Evolutionary conservation across 352 stramenopile species (phyloP).

Genomic region (Globisporangium middletonii): DNA sequence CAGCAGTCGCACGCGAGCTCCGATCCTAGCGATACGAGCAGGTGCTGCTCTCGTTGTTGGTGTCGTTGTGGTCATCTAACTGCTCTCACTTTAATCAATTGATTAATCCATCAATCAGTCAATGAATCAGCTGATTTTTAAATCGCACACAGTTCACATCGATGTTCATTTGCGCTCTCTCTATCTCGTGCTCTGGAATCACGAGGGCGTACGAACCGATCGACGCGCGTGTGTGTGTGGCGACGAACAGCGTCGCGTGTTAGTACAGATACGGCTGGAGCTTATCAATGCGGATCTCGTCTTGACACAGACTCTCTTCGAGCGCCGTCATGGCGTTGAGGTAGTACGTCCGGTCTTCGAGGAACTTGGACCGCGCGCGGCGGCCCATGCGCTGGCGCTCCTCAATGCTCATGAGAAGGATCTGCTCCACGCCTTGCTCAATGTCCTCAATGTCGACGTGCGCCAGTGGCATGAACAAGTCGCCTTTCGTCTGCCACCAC

Average conservation of each 20-base stretch:
- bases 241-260: neutral
- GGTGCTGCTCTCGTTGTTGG: neutral
- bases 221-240: no score
- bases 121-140: no score
- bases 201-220: no score
- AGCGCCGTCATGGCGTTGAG: constrained; percentile 75
- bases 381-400: constrained; percentile 71
- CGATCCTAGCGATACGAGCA: neutral
- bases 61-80: no score
- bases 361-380: constrained; percentile 57
- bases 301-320: constrained; percentile 71
- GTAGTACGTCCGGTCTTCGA: constrained; percentile 77
- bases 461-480: constrained; percentile 79
- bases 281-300: constrained; percentile 74
- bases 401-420: constrained; percentile 65
- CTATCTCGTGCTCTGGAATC: no score
- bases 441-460: constrained; percentile 58
- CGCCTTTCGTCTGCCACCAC: constrained; percentile 81
- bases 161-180: no score
- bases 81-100: neutral
- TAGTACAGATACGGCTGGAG: constrained; percentile 76
- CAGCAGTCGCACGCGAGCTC: no score
- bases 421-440: constrained; percentile 55
- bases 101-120: no score
- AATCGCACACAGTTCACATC: no score